phyloP scores from a whole-genome alignment of 1,139 yeast genomes.

The Saccharomyces hybrid region DNA sequence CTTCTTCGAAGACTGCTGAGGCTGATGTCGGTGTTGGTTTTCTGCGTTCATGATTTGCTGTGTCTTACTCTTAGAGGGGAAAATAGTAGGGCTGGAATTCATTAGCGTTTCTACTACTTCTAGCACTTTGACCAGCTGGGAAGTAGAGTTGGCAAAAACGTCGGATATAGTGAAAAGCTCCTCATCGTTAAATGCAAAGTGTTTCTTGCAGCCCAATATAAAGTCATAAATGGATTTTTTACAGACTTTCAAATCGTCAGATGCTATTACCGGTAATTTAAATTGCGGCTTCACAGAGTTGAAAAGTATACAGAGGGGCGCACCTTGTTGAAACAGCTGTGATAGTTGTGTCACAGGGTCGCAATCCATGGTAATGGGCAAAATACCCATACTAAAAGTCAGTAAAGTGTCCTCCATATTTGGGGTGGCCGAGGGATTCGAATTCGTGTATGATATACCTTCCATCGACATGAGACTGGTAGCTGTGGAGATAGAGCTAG shows the following conservation, averaged over 20 bases:
- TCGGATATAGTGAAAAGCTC: slow-evolving; percentile 84
- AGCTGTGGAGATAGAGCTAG: slow-evolving; percentile 25
- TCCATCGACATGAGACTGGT: slow-evolving; percentile 17
- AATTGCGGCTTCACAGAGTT: slow-evolving; percentile 44
- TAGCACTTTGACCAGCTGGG: slow-evolving; percentile 66
- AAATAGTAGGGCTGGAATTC: slow-evolving; percentile 41
- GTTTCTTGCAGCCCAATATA: slow-evolving; percentile 75
- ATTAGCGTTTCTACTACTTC: slow-evolving; percentile 60
- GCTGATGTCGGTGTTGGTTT: slow-evolving; percentile 7
- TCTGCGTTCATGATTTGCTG: slow-evolving; percentile 15
- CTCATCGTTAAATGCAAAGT: slow-evolving; percentile 69
- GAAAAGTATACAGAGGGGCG: slow-evolving; percentile 80
- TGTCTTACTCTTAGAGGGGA: slow-evolving; percentile 23
- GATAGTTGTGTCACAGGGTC: slow-evolving; percentile 93
- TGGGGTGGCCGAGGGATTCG: slow-evolving; percentile 27
- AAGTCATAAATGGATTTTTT: slow-evolving; percentile 89
- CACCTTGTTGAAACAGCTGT: slow-evolving; percentile 85
- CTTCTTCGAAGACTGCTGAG: slow-evolving; percentile 5
- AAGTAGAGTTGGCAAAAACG: slow-evolving; percentile 77
- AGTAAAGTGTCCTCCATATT: slow-evolving; percentile 28
- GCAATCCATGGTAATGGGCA: slow-evolving; percentile 64
- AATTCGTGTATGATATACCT: slow-evolving; percentile 17
- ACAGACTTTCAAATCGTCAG: slow-evolving; percentile 76
- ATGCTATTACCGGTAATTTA: slow-evolving; percentile 47
- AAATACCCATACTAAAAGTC: slow-evolving; percentile 68